These are phyloP conservation scores for Lachancea sp. DNA, from an alignment of 805 yeast genomes.

Conservation along the genomic window DNA sequence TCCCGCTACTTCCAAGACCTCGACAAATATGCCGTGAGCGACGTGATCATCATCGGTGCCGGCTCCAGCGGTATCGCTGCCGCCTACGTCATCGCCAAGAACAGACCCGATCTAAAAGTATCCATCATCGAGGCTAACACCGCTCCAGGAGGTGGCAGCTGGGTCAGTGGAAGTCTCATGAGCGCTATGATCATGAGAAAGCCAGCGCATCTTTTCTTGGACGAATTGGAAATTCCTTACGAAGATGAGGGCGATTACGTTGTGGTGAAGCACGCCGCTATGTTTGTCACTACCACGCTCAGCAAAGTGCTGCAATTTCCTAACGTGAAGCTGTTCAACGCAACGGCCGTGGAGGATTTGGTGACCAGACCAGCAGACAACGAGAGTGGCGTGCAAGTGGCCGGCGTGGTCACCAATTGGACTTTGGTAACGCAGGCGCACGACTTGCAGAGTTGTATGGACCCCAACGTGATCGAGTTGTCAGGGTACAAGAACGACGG, in stretches of 20 bases:
- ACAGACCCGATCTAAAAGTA: constrained; percentile 68
- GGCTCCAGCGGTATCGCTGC: constrained; percentile 74
- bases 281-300: constrained; percentile 63
- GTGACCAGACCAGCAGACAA: constrained; percentile 60
- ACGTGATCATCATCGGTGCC: constrained; percentile 70
- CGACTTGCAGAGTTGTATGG: constrained; percentile 75
- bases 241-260: constrained; percentile 79
- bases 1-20: constrained; percentile 64
- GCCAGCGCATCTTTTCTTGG: constrained; percentile 66
- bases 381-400: constrained; percentile 54
- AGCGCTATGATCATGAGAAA: constrained; percentile 76
- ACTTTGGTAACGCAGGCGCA: constrained; percentile 71
- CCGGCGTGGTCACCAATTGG: constrained; percentile 83
- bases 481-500: constrained; percentile 32
- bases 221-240: constrained; percentile 56
- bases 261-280: constrained; percentile 75
- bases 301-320: constrained; percentile 66
- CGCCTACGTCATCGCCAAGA: constrained; percentile 65
- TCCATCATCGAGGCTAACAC: constrained; percentile 70
- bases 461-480: constrained; percentile 68
- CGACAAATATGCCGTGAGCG: constrained; percentile 69
- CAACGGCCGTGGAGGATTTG: constrained; percentile 74
- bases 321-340: constrained; percentile 70
- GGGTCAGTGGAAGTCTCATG: constrained; percentile 72
- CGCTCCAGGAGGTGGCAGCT: constrained; percentile 77